Percentiles rank a stretch among this genome's conserved stretches.
These are phyloP conservation scores for Solanum medicagineum DNA, from an alignment of 257 asterid genomes.

Conservation along the genomic window DNA sequence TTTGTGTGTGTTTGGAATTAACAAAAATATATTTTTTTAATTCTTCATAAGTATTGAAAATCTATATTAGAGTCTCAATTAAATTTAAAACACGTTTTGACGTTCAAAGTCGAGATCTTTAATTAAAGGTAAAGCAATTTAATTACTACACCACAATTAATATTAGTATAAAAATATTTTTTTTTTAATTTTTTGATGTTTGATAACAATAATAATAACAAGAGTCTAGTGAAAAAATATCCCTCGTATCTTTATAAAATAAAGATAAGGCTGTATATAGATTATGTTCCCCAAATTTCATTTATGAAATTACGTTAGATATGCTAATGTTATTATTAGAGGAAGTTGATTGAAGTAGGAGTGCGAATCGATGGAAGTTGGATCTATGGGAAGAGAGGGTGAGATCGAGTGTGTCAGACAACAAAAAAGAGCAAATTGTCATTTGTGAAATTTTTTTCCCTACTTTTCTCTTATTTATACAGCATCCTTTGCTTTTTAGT, in stretches of 20 bases:
- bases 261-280: neutral
- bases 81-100: no score
- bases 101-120: no score
- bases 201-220: neutral
- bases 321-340: neutral
- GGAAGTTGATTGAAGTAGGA: neutral
- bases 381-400: no score
- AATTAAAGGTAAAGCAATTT: no score
- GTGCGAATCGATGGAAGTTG: neutral
- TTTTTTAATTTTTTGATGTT: neutral
- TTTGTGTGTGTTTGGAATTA: neutral
- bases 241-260: neutral
- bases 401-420: neutral
- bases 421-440: neutral
- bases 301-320: neutral
- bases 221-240: neutral
- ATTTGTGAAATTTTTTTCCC: neutral
- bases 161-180: no score
- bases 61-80: no score
- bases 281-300: fast-evolving
- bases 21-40: neutral
- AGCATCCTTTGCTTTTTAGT: no score
- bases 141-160: no score
- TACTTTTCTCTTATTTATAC: neutral
- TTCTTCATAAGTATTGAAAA: no score